Evolutionary conservation across 2,329 filamentous ascomycete genomes (phyloP).

Genomic region (Calonectria hongkongensis): DNA sequence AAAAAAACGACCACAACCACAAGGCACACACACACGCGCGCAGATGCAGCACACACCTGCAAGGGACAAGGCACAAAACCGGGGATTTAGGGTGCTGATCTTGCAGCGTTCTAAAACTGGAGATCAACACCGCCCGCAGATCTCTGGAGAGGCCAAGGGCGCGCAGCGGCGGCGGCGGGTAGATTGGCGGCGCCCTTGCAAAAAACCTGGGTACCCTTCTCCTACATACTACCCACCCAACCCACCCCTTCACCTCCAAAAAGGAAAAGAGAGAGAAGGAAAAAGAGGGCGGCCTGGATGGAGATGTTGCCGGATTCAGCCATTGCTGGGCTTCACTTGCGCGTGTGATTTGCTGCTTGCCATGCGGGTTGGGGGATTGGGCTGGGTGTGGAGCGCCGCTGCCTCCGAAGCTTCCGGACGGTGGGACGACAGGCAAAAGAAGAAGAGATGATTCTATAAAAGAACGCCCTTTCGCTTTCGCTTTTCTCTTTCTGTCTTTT

Average conservation of each 20-base stretch:
- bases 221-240: too few relatives aligned
- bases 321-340: slow-evolving; percentile 6
- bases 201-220: too few relatives aligned
- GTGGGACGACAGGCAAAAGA: neutral
- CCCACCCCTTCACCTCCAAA: too few relatives aligned
- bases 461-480: neutral
- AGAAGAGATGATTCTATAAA: neutral
- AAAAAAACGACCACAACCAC: neutral
- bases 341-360: slow-evolving; percentile 6
- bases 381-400: neutral
- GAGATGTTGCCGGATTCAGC: slow-evolving; percentile 9
- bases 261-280: neutral
- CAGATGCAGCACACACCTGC: neutral
- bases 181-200: neutral
- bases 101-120: slow-evolving; percentile 14
- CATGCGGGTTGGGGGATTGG: slow-evolving; percentile 27
- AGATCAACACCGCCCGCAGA: neutral
- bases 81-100: slow-evolving; percentile 28
- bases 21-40: neutral
- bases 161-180: neutral
- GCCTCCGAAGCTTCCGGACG: slow-evolving; percentile 48
- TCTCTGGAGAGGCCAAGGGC: slow-evolving; percentile 3
- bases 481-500: neutral
- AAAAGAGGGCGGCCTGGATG: neutral
- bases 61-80: slow-evolving; percentile 27